These are phyloP conservation scores for Hansenula sp. DNA, from an alignment of 1,139 yeast species.

Conservation along the genomic window DNA sequence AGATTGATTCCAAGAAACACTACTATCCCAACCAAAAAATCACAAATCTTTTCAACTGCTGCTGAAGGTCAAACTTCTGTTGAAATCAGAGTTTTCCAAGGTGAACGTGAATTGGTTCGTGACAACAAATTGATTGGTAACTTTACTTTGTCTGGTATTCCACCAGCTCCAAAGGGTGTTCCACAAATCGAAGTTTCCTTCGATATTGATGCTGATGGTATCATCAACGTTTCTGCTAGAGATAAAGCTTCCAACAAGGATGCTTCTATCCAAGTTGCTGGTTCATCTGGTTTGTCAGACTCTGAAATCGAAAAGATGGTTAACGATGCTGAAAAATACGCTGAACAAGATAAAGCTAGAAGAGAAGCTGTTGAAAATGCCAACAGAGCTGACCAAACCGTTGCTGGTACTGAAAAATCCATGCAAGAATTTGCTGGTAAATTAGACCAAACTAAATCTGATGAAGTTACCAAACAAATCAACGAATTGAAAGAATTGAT, in stretches of 20 bases:
- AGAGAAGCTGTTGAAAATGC: slow-evolving; percentile 92
- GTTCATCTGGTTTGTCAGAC: slow-evolving; percentile 93
- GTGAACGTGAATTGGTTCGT: slow-evolving; percentile 98
- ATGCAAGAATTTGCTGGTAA: slow-evolving; percentile 93
- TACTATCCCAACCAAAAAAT: slow-evolving; percentile 95
- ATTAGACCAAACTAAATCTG: slow-evolving; percentile 74
- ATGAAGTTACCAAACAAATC: slow-evolving; percentile 73
- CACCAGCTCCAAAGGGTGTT: slow-evolving; percentile 99
- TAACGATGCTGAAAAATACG: slow-evolving; percentile 95
- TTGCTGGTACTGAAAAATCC: slow-evolving; percentile 94
- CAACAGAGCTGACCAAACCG: slow-evolving; percentile 95
- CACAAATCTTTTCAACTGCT: slow-evolving; percentile 97
- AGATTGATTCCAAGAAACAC: slow-evolving; percentile 97
- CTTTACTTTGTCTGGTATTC: slow-evolving; percentile 92
- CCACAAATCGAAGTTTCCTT: slow-evolving; percentile 98
- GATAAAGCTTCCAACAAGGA: slow-evolving; percentile 99
- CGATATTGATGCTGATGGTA: slow-evolving; percentile 98
- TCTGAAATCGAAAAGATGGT: slow-evolving; percentile 98
- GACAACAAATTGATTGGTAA: slow-evolving; percentile 98
- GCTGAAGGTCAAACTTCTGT: slow-evolving; percentile 99
- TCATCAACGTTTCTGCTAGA: slow-evolving; percentile 96
- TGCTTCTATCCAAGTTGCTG: slow-evolving; percentile 98
- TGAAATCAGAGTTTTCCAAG: slow-evolving; percentile 99
- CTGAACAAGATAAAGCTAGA: slow-evolving; percentile 87
- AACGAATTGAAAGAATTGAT: slow-evolving; percentile 81